Evolutionary conservation across 2,329 filamentous ascomycete genomes (phyloP).

Genomic region (Botrytis medusae): DNA sequence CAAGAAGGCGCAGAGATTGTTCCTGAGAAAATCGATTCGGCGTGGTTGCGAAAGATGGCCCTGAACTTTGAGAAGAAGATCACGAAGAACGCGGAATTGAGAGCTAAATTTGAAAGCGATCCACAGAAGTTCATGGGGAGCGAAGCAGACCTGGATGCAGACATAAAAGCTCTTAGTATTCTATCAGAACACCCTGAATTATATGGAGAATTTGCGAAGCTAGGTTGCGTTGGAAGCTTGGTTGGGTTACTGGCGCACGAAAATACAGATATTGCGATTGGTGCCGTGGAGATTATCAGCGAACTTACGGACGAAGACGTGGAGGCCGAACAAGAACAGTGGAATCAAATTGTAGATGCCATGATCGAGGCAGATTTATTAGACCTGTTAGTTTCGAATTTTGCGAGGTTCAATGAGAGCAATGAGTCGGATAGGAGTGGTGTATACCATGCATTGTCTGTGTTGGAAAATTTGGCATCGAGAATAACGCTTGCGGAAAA

Average conservation of each 20-base stretch:
- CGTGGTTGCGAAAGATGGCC: constrained; percentile 80
- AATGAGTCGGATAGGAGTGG: constrained; percentile 75
- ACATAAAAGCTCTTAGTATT: constrained; percentile 83
- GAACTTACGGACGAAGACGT: constrained; percentile 96
- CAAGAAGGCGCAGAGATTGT: constrained; percentile 49
- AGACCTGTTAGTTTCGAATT: constrained; percentile 72
- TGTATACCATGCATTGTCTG: constrained; percentile 79
- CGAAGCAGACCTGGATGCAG: constrained; percentile 86
- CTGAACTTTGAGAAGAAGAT: constrained; percentile 89
- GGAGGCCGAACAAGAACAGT: constrained; percentile 74
- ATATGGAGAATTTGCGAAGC: constrained; percentile 75
- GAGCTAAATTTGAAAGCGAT: constrained; percentile 78
- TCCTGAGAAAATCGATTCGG: constrained; percentile 75
- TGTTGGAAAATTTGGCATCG: constrained; percentile 84
- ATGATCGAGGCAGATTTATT: constrained; percentile 69
- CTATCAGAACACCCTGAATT: constrained; percentile 83
- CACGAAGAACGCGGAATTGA: constrained; percentile 83
- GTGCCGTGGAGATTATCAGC: constrained; percentile 81
- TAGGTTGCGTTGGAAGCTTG: constrained; percentile 71
- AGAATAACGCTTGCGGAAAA: constrained; percentile 65
- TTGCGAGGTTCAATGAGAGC: constrained; percentile 76
- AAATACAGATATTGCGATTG: constrained; percentile 95
- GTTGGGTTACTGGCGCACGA: constrained; percentile 87
- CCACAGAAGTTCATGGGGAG: constrained; percentile 80
- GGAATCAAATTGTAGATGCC: constrained; percentile 71